Percentiles rank a stretch among this genome's conserved stretches.
phyloP scores from a whole-genome alignment of 2,329 filamentous ascomycete species.

The Calonectria henricotiae region DNA sequence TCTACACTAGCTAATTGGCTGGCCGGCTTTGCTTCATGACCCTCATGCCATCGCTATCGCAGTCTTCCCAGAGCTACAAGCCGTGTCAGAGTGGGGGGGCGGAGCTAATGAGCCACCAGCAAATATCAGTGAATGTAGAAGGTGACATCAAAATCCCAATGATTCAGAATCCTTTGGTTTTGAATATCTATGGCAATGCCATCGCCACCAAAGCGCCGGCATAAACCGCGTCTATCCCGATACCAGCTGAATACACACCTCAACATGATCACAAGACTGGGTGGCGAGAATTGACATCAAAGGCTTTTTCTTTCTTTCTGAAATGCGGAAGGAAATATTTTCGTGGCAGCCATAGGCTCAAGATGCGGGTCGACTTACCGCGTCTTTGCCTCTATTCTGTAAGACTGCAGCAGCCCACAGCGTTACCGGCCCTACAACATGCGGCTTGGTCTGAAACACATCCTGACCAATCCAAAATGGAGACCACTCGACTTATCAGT shows the following conservation, averaged over 20 bases:
- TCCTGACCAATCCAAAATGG: conserved; percentile 25
- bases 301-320: conserved; percentile 2
- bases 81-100: conserved; percentile 8
- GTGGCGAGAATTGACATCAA: conserved; percentile 3
- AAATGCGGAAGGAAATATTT: background rate
- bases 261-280: background rate
- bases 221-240: background rate
- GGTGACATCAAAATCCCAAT: background rate
- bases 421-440: conserved; percentile 1
- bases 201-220: background rate
- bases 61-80: conserved; percentile 9
- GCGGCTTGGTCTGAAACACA: conserved; percentile 12
- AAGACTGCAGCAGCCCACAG: conserved; percentile 17
- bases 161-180: background rate
- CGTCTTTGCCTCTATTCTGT: conserved; percentile 25
- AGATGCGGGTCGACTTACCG: conserved; percentile 26
- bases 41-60: conserved; percentile 8
- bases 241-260: background rate
- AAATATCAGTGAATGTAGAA: conserved; percentile 5
- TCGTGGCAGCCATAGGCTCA: background rate
- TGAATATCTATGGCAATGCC: background rate
- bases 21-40: conserved; percentile 1
- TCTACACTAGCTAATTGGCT: conserved; percentile 19
- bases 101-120: background rate
- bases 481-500: background rate